Conservation (phyloP, 1,284 basidiomycete species). For the Ustilago trichophora region DNA sequence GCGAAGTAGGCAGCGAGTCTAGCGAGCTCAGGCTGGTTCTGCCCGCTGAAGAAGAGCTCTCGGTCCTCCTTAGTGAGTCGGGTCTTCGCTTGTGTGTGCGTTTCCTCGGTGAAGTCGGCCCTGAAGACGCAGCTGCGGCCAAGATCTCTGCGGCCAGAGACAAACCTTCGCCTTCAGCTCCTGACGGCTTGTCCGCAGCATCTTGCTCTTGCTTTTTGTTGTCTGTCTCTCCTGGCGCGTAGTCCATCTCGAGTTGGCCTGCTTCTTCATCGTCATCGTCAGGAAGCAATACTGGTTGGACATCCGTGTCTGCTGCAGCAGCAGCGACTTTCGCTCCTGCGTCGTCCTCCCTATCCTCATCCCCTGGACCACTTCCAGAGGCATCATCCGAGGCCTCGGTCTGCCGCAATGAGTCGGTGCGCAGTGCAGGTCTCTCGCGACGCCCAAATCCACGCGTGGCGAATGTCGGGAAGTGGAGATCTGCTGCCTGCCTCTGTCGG, state of each 20-base stretch:
- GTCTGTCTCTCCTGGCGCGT: constrained; percentile 3
- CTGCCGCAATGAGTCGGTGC: constrained; percentile 4
- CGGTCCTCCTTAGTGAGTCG: constrained; percentile 15
- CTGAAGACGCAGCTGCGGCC: constrained; percentile 24
- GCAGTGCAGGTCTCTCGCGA: constrained; percentile 24
- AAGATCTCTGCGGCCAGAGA: constrained; percentile 32
- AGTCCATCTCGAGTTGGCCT: constrained; percentile 47
- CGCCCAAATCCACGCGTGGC: constrained; percentile 34
- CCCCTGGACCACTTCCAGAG: neutral
- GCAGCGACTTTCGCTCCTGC: neutral
- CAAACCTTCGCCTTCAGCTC: constrained; percentile 1
- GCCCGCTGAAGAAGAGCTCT: constrained; percentile 28
- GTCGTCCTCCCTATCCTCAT: neutral
- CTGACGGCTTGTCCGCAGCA: neutral
- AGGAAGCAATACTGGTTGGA: constrained; percentile 12
- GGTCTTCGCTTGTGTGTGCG: constrained; percentile 19
- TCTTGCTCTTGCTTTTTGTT: neutral
- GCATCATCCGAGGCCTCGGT: neutral
- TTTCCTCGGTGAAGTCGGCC: constrained; percentile 12
- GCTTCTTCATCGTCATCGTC: constrained; percentile 46
- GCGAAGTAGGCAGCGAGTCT: constrained; percentile 28
- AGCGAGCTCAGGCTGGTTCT: constrained; percentile 15
- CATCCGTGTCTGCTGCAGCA: neutral
- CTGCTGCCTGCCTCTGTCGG: constrained; percentile 35
- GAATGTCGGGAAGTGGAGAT: constrained; percentile 39